Conservation (phyloP, 805 yeast genomes). For the Candida adriatica region DNA sequence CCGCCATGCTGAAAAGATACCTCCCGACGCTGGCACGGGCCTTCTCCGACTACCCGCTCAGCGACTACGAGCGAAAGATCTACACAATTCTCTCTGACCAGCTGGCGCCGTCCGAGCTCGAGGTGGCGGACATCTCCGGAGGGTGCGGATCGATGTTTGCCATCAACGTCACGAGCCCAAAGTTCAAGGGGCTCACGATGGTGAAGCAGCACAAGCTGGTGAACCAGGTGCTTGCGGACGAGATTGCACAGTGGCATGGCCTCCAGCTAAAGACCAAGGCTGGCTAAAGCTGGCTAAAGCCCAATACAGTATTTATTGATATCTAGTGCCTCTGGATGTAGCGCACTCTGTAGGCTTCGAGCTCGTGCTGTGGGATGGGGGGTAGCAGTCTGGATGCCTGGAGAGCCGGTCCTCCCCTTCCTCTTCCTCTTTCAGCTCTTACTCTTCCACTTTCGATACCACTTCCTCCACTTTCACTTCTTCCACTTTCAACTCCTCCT, state of each 20-base stretch:
- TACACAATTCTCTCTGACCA: slow-evolving; percentile 45
- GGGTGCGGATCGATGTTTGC: slow-evolving; percentile 99
- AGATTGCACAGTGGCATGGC: slow-evolving; percentile 92
- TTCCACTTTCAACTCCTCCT: slow-evolving; percentile 5
- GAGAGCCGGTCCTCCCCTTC: background rate
- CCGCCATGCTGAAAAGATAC: no score
- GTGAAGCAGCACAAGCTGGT: slow-evolving; percentile 91
- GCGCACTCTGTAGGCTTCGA: slow-evolving; percentile 13
- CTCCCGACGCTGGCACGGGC: no score
- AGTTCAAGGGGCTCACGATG: slow-evolving; percentile 76
- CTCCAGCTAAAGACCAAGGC: slow-evolving; percentile 75
- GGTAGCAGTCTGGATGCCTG: slow-evolving; percentile 16
- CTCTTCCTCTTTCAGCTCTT: no score
- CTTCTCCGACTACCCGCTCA: slow-evolving; percentile 9
- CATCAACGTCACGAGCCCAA: slow-evolving; percentile 61
- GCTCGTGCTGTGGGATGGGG: slow-evolving; percentile 7
- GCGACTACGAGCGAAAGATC: slow-evolving; percentile 57
- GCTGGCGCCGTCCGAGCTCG: slow-evolving; percentile 54
- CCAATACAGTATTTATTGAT: no score
- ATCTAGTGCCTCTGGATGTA: slow-evolving; percentile 15
- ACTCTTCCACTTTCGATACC: no score
- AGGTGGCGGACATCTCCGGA: slow-evolving; percentile 80
- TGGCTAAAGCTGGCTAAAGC: no score
- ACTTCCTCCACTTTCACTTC: slow-evolving; percentile 2
- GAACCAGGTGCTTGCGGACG: slow-evolving; percentile 73